Evolutionary conservation across 306 rosid genomes (phyloP).

Genomic region (Vicia villosa): DNA sequence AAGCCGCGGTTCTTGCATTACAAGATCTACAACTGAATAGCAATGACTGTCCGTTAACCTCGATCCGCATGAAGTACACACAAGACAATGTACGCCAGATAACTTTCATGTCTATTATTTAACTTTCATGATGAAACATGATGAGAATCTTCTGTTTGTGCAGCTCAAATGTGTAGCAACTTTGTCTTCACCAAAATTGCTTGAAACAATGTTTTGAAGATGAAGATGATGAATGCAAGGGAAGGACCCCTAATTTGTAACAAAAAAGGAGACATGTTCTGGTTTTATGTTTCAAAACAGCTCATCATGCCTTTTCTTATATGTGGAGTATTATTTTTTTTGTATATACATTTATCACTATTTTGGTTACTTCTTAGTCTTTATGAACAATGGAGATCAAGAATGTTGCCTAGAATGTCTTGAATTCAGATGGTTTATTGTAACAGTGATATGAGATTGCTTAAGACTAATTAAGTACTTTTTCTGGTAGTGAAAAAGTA

Average conservation of each 20-base stretch:
- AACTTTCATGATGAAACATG: conserved; percentile 27
- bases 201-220: conserved; percentile 62
- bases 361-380: conserved; percentile 29
- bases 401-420: conserved; percentile 8
- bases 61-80: conserved; percentile 68
- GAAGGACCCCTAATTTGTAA: conserved; percentile 46
- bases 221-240: conserved; percentile 35
- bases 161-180: conserved; percentile 80
- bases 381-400: neutral
- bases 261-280: conserved; percentile 36
- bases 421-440: neutral
- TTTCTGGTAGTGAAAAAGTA: neutral
- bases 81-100: conserved; percentile 65
- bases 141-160: conserved; percentile 24
- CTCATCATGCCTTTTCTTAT: conserved; percentile 41
- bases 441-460: neutral
- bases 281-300: conserved; percentile 37
- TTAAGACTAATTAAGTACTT: neutral
- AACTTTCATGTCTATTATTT: neutral
- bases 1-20: conserved; percentile 65
- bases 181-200: conserved; percentile 67
- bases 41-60: conserved; percentile 61
- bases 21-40: conserved; percentile 78
- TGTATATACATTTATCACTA: conserved; percentile 50
- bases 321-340: conserved; percentile 37